Evolutionary conservation across 331 rosid genomes (phyloP), one percentile per base, ranked within the genome.

Genomic region (Prunus yedoensis): DNA sequence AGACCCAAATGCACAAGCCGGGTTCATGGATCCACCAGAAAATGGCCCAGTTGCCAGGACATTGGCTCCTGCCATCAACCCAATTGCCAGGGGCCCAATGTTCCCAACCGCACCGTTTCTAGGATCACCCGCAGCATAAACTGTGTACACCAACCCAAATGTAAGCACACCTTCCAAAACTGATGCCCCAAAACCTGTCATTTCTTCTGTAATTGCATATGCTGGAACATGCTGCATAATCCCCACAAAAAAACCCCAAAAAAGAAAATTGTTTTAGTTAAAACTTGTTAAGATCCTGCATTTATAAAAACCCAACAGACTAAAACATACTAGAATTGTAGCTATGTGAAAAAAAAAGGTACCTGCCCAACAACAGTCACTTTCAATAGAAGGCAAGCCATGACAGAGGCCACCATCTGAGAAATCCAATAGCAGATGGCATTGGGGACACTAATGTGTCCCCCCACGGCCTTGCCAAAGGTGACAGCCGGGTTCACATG

Each of bases 131-230:
- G 92, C 96, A 0, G 89, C 89, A 67, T 78, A 91, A 3, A 94
- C 84, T 5, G 95, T 89, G 82, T 87, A 94, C 28, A 94, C 97
- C 77, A 94, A 23, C 1, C 58, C 85, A 76, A 88, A 94, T 61
- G 97, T 94, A 17, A 87, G 66, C 7, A 89, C 54, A 3, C 99
- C 97, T 72, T 94, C 99, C 79, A 94, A 61, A 17, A 91, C 28
- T 0, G 97, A 90, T 41, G 99, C 99, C 78, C 97, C 97, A 68
- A 94, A 94, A 10, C 96, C 99, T 6, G 97, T 91, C 91, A 94
- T 94, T 70, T 91, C 93, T 71, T 83, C 92, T 4, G 95, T 88
- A 32, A 94, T 90, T 1, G 76, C 27, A 66, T 86, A 86, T 25
- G 87, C 81, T 52, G 91, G 95, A 21, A 92, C 86, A 70, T 82